Conservation (phyloP, 805 yeast species). For the Yarrowia sp. region DNA sequence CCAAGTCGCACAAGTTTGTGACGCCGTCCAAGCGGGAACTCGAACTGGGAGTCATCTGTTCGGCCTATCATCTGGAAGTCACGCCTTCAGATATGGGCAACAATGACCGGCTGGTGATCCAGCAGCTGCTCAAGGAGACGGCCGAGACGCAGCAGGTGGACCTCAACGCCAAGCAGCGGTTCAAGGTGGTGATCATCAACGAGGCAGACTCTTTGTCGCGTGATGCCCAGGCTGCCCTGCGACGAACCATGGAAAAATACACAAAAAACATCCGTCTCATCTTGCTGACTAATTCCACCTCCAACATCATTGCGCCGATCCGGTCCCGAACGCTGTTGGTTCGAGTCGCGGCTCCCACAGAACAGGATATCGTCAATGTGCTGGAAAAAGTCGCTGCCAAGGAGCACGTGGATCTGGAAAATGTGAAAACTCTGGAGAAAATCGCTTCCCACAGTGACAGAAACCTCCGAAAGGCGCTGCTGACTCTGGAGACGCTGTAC, state of each 20-base stretch:
- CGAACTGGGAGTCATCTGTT: constrained; percentile 91
- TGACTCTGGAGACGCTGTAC: constrained; percentile 79
- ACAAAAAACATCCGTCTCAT: constrained; percentile 85
- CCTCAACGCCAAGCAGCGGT: constrained; percentile 58
- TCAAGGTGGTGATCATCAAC: constrained; percentile 68
- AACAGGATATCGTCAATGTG: constrained; percentile 62
- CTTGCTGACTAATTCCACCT: constrained; percentile 85
- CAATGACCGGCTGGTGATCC: constrained; percentile 93
- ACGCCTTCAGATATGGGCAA: constrained; percentile 98
- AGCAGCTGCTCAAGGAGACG: constrained; percentile 89
- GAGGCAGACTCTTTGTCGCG: constrained; percentile 89
- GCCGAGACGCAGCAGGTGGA: constrained; percentile 98
- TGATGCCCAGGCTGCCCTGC: constrained; percentile 94
- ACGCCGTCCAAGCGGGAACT: constrained; percentile 76
- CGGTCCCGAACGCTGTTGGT: constrained; percentile 88
- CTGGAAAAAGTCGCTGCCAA: constrained; percentile 61
- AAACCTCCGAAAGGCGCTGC: constrained; percentile 77
- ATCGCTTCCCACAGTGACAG: constrained; percentile 67
- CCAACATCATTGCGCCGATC: constrained; percentile 92
- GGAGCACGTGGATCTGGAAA: constrained; percentile 59
- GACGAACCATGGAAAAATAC: constrained; percentile 96
- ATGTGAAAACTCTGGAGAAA: constrained; percentile 53
- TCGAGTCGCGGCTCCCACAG: constrained; percentile 83
- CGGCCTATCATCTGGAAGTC: constrained; percentile 89
- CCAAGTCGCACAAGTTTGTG: constrained; percentile 84